Evolutionary conservation across 1,139 yeast species (phyloP).

Genomic region (Meyerozyma smithsonii): DNA sequence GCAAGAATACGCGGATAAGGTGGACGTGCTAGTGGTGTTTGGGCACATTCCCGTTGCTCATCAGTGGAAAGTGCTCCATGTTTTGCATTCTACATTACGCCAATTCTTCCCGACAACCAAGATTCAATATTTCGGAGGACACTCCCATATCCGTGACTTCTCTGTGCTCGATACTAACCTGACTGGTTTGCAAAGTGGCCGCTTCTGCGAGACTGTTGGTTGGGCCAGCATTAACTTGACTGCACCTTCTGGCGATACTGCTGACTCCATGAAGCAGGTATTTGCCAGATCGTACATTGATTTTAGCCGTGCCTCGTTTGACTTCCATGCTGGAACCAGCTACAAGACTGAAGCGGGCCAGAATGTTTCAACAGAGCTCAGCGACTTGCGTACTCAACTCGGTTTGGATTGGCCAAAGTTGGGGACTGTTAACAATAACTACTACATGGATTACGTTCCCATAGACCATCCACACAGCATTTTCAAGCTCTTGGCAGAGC

Average conservation of each 20-base stretch:
- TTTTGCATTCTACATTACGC: conserved; percentile 53
- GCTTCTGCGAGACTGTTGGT: conserved; percentile 90
- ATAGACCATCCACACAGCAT: conserved; percentile 56
- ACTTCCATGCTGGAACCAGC: conserved; percentile 46
- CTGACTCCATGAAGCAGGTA: conserved; percentile 13
- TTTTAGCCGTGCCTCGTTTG: conserved; percentile 67
- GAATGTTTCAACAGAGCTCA: background rate
- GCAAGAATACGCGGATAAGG: conserved; percentile 29
- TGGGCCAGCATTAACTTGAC: conserved; percentile 58
- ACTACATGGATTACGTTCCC: conserved; percentile 67
- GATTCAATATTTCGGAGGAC: conserved; percentile 92
- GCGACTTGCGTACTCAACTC: conserved; percentile 6
- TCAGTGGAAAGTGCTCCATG: conserved; percentile 50
- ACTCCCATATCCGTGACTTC: conserved; percentile 88
- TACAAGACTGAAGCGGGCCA: conserved; percentile 46
- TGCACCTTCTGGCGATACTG: conserved; percentile 4
- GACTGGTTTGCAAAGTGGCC: conserved; percentile 82
- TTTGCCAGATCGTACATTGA: conserved; percentile 72
- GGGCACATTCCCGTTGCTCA: conserved; percentile 79
- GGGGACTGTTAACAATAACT: conserved; percentile 67
- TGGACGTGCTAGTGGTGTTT: conserved; percentile 65
- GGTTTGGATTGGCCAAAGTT: conserved; percentile 48
- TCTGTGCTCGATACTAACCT: conserved; percentile 60
- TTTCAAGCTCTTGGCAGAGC: conserved; percentile 52
- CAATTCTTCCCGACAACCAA: conserved; percentile 52